phyloP scores from a whole-genome alignment of 768 basidiomycete species.

The Leccinum fibrillosum region DNA sequence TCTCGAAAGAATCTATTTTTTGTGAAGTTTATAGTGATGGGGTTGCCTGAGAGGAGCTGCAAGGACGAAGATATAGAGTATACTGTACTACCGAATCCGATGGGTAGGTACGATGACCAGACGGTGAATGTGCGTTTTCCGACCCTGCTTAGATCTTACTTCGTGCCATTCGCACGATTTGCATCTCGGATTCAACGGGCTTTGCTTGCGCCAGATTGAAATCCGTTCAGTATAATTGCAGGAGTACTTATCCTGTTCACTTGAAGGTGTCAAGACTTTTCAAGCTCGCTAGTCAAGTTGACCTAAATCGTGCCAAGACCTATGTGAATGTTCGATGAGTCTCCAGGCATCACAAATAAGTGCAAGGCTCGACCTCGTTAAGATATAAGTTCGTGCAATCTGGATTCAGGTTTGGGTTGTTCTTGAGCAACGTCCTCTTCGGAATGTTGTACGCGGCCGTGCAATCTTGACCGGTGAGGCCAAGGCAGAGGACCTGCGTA shows the following conservation, averaged over 20 bases:
- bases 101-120: conserved; percentile 46
- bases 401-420: conserved; percentile 63
- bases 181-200: no score
- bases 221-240: no score
- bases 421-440: conserved; percentile 44
- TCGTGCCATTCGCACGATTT: no score
- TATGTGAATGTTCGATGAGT: conserved; percentile 5
- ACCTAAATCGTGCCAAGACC: conserved; percentile 27
- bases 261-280: neutral
- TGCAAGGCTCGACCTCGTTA: conserved; percentile 45
- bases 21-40: conserved; percentile 43
- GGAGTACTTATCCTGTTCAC: neutral
- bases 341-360: neutral
- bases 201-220: no score
- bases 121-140: neutral
- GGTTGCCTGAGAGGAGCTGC: conserved; percentile 24
- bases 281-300: conserved; percentile 13
- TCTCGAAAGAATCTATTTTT: conserved; percentile 45
- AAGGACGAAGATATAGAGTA: conserved; percentile 50
- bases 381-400: conserved; percentile 54
- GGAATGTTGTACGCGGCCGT: conserved; percentile 40
- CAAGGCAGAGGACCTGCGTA: conserved; percentile 52
- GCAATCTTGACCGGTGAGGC: conserved; percentile 56
- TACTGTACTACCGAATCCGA: conserved; percentile 53
- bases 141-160: no score